Conservation (phyloP, 257 asterid species). For the Misopates orontium region DNA sequence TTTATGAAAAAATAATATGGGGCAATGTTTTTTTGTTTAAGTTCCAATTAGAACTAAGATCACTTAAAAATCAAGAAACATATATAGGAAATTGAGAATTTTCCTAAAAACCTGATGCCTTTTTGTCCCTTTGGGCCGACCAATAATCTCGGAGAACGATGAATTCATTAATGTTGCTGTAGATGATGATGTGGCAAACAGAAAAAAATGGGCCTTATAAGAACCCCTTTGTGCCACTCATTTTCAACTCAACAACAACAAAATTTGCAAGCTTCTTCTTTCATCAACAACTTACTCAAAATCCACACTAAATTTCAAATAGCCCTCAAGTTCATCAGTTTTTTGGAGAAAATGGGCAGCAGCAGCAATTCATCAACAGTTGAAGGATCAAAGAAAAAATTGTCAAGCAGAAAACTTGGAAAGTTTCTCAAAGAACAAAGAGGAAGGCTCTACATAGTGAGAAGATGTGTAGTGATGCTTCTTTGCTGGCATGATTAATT, state of each 20-base stretch:
- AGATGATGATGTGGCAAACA: constrained; percentile 31
- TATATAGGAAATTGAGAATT: constrained; percentile 8
- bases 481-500: constrained; percentile 74
- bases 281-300: neutral
- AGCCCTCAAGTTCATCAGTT: too few species aligned
- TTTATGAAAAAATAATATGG: neutral
- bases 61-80: neutral
- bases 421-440: constrained; percentile 62
- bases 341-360: constrained; percentile 17
- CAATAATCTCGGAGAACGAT: constrained; percentile 31
- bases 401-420: constrained; percentile 55
- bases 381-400: constrained; percentile 43
- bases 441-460: constrained; percentile 63
- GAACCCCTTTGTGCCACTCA: constrained; percentile 14
- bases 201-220: neutral
- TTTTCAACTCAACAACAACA: constrained; percentile 11
- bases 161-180: constrained; percentile 16
- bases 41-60: neutral
- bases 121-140: constrained; percentile 38
- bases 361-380: neutral
- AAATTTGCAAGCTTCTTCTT: too few species aligned
- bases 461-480: constrained; percentile 83
- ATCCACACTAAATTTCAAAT: neutral
- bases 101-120: constrained; percentile 26
- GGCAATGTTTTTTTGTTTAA: neutral